phyloP scores from a whole-genome alignment of 768 basidiomycete species.

The Collybiopsis confluens region DNA sequence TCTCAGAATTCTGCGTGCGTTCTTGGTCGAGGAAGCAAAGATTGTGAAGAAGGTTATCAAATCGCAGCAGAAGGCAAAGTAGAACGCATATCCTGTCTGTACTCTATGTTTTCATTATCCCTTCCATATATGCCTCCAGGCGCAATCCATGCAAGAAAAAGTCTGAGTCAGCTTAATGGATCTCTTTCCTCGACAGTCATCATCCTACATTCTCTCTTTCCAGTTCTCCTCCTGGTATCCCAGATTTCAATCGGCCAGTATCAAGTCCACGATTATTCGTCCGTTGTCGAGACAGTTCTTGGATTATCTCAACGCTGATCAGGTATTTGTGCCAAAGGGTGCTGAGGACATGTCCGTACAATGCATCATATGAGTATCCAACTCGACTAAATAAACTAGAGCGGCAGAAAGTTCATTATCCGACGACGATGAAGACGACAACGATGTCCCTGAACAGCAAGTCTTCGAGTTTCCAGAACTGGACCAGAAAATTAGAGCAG shows the following conservation, averaged over 20 bases:
- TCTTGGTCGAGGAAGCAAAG: conserved; percentile 99
- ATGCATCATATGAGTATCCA: too few relatives aligned
- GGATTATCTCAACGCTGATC: conserved; percentile 75
- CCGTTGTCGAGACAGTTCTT: conserved; percentile 62
- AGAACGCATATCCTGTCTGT: background rate
- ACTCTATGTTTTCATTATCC: background rate
- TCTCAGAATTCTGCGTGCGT: conserved; percentile 89
- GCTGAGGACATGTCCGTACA: conserved; percentile 66
- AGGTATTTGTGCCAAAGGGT: conserved; percentile 80
- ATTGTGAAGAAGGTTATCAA: conserved; percentile 99
- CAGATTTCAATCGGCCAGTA: conserved; percentile 52
- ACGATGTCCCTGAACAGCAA: conserved; percentile 30
- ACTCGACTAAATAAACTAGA: too few relatives aligned
- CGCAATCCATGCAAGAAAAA: background rate
- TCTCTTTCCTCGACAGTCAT: conserved; percentile 51
- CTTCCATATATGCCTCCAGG: background rate
- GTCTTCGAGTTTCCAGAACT: conserved; percentile 76
- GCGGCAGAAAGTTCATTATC: conserved; percentile 52
- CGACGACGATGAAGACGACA: conserved; percentile 46
- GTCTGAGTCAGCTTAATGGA: background rate
- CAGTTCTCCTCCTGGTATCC: conserved; percentile 89
- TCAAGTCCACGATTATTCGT: conserved; percentile 71
- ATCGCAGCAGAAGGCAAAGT: conserved; percentile 61
- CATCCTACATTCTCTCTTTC: conserved; percentile 58
- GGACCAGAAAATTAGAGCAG: conserved; percentile 65